A percentile compares a stretch with the other conserved stretches of the same genome.
These are phyloP conservation scores for Rhododendron molle DNA, from an alignment of 148 eudicot genomes.

Conservation along the genomic window DNA sequence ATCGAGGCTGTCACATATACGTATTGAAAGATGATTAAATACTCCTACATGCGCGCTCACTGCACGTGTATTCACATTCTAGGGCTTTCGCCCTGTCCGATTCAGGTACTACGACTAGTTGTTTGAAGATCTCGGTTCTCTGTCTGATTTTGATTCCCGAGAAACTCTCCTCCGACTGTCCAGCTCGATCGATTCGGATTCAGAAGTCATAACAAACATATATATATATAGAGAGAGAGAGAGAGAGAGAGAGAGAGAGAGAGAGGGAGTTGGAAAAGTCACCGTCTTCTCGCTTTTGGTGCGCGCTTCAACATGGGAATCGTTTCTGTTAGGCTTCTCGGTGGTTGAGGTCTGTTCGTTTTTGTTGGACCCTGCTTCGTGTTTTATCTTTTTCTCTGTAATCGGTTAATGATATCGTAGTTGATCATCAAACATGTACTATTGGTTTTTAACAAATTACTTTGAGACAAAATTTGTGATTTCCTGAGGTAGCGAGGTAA, in stretches of 20 bases:
- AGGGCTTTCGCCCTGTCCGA: slow-evolving; percentile 3
- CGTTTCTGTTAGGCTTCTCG: background rate
- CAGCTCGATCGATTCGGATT: background rate
- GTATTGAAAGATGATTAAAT: background rate
- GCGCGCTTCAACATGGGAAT: background rate
- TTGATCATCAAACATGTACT: background rate
- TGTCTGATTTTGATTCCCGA: background rate
- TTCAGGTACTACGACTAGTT: background rate
- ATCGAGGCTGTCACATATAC: background rate
- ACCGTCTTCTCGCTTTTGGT: background rate
- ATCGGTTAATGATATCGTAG: background rate
- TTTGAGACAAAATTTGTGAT: background rate
- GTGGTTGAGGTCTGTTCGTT: background rate
- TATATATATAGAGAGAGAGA: too few relatives aligned
- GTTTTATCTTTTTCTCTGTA: background rate
- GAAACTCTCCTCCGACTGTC: background rate
- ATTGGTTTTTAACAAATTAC: background rate
- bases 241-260: background rate
- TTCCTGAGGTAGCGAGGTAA: background rate
- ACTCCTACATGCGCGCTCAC: too few relatives aligned
- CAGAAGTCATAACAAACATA: too few relatives aligned
- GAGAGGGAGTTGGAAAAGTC: background rate
- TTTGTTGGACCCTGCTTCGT: background rate
- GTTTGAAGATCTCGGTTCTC: background rate
- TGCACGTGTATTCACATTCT: background rate